Base-by-base conservation (phyloP, 306 rosid species). In the Dryas alaskensis region DNA sequence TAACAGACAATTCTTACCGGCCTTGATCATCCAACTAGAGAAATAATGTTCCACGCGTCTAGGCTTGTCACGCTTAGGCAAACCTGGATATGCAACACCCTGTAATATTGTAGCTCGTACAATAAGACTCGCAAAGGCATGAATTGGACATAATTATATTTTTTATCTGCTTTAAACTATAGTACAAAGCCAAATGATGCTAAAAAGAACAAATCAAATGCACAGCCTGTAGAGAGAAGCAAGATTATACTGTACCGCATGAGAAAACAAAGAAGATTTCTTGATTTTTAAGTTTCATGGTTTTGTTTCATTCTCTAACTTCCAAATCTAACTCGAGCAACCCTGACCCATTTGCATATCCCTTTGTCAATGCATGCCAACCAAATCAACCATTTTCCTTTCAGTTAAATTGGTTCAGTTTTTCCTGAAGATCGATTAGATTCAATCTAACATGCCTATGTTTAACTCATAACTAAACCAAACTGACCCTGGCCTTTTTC, bases 41-140 rank as follows among this genome's bases (percentile, higher is more conserved):
- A 92, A 95, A 76, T 84, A 95, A 12, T 59, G 91, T 31, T 92
- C 97, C 8, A 95, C 99, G 11, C 98, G 96, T 82, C 99, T 86
- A 65, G 99, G 99, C 82, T 92, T 95, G 86, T 92, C 99, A 45
- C 89, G 89, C 84, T 89, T 87, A 58, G 96, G 99, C 78, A 95
- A 81, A 71, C 86, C 84, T 75, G 96, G 86, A 90, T 87, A 84
- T 42, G 91, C 89, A 72, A 92, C 91, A 67, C 91, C 90, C 99
- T 95, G 81, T 80, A 81, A 81, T 44, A 79, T 76, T 75, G 81
- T 55, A 85, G 78, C 72, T 66, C 53, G 59, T 70, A 63, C 37
- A 59, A 60, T 82, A 67, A 81, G 69, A 63, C 58, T 49, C 39
- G n/a, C 10, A 25, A 43, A 12, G 1, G 3, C 19, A 57, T 22